Evolutionary conservation across 352 stramenopile genomes (phyloP).

Genomic region (Globisporangium nodosum): DNA sequence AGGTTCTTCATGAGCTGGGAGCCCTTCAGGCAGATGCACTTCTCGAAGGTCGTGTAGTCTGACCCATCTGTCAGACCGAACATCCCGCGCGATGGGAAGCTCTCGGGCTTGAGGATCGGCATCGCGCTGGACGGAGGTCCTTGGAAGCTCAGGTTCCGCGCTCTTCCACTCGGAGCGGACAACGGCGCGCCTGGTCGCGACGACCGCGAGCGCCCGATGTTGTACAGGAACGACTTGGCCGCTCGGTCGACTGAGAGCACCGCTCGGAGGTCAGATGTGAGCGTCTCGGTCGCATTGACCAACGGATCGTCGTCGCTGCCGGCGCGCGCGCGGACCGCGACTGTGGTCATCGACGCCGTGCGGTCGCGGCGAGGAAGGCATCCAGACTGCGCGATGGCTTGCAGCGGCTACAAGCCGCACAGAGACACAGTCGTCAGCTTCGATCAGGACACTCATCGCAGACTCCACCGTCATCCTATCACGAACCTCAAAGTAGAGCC

Average conservation of each 20-base stretch:
- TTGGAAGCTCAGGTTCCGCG: constrained; percentile 38
- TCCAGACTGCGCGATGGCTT: constrained; percentile 57
- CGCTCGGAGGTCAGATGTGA: constrained; percentile 59
- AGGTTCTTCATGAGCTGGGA: constrained; percentile 81
- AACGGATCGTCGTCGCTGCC: constrained; percentile 37
- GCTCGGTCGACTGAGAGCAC: constrained; percentile 61
- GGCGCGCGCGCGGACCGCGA: constrained; percentile 10
- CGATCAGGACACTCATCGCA: not conserved
- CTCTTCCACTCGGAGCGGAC: constrained; percentile 23
- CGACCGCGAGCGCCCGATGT: constrained; percentile 44
- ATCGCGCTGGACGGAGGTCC: constrained; percentile 11
- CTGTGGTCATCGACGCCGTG: constrained; percentile 25
- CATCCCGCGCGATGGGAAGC: constrained; percentile 15
- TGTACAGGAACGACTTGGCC: constrained; percentile 72
- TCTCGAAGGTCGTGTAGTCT: constrained; percentile 79
- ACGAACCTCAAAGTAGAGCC: constrained; percentile 74
- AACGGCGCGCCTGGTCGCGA: constrained; percentile 21
- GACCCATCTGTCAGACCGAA: constrained; percentile 37
- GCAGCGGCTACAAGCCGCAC: constrained; percentile 31
- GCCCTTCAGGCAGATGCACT: constrained; percentile 81
- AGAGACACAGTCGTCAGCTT: not conserved
- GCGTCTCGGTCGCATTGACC: constrained; percentile 44
- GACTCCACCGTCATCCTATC: no score
- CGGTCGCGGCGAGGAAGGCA: constrained; percentile 54
- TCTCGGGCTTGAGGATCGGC: not conserved